Conservation (phyloP, 2,329 filamentous ascomycete species). For the Aaosphaeria arxii region DNA sequence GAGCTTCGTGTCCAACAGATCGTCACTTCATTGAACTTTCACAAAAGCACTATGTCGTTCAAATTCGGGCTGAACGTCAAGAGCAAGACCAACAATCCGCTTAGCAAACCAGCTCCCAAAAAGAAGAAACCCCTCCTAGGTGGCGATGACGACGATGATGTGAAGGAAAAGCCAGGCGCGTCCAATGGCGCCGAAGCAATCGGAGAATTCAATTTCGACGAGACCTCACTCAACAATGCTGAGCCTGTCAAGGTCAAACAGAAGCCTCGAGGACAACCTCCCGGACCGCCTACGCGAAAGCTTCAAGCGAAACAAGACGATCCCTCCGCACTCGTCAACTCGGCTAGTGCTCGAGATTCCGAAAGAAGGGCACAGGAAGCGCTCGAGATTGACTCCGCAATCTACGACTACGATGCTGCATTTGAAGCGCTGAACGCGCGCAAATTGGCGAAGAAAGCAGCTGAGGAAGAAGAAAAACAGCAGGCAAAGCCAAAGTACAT, state of each 20-base stretch:
- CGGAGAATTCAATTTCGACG: conserved; percentile 56
- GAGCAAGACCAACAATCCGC: conserved; percentile 48
- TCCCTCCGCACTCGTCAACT: conserved; percentile 54
- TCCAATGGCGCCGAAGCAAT: conserved; percentile 53
- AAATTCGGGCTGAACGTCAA: conserved; percentile 59
- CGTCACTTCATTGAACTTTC: neutral
- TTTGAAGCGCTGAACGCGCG: conserved; percentile 70
- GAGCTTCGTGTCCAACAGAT: neutral
- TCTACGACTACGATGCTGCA: conserved; percentile 83
- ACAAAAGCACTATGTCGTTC: conserved; percentile 36
- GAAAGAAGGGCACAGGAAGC: conserved; percentile 64
- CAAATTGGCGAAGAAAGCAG: conserved; percentile 54
- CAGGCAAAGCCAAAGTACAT: conserved; percentile 76
- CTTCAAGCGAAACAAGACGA: conserved; percentile 30
- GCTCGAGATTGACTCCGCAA: conserved; percentile 64
- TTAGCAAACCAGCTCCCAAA: conserved; percentile 16
- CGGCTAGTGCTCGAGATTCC: conserved; percentile 63
- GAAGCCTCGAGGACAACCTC: conserved; percentile 34
- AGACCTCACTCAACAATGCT: conserved; percentile 25
- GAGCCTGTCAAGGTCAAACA: conserved; percentile 21
- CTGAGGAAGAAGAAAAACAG: conserved; percentile 51
- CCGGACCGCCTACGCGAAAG: conserved; percentile 37
- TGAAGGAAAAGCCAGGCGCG: conserved; percentile 30
- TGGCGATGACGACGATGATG: conserved; percentile 55
- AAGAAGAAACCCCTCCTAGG: conserved; percentile 43